phyloP scores from a whole-genome alignment of 352 stramenopile species.

The Pythium monospermum region DNA sequence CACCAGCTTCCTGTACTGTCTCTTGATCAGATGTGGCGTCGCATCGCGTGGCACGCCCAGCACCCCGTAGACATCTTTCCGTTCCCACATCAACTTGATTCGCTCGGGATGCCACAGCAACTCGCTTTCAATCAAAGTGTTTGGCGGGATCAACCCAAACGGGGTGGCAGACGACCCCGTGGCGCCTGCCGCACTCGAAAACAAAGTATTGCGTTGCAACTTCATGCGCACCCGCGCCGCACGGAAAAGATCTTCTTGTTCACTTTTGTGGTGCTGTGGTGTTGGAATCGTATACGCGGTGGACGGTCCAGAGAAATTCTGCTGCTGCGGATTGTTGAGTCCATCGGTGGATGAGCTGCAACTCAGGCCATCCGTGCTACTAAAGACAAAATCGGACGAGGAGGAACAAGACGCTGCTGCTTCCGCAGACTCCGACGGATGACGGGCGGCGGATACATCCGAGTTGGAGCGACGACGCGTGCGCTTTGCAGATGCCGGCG shows the following conservation, averaged over 20 bases:
- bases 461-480: slow-evolving; percentile 27
- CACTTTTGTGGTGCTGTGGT: slow-evolving; percentile 40
- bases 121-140: slow-evolving; percentile 48
- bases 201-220: slow-evolving; percentile 53
- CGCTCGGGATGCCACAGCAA: slow-evolving; percentile 73
- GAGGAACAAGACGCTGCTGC: background rate
- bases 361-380: slow-evolving; percentile 12
- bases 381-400: slow-evolving; percentile 14
- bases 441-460: no score
- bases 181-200: slow-evolving; percentile 10
- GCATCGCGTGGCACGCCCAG: slow-evolving; percentile 62
- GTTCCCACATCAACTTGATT: slow-evolving; percentile 78
- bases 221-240: slow-evolving; percentile 76
- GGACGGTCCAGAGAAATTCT: no score
- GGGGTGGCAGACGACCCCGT: no score
- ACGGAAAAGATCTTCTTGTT: slow-evolving; percentile 76
- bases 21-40: slow-evolving; percentile 67
- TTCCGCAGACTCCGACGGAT: no score
- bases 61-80: slow-evolving; percentile 71
- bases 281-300: background rate
- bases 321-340: slow-evolving; percentile 7
- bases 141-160: slow-evolving; percentile 24
- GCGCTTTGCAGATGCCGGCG: slow-evolving; percentile 8
- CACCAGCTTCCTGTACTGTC: slow-evolving; percentile 80
- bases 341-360: slow-evolving; percentile 20